phyloP scores from a whole-genome alignment of 2,329 filamentous ascomycete genomes.

The Aspergillus persii region DNA sequence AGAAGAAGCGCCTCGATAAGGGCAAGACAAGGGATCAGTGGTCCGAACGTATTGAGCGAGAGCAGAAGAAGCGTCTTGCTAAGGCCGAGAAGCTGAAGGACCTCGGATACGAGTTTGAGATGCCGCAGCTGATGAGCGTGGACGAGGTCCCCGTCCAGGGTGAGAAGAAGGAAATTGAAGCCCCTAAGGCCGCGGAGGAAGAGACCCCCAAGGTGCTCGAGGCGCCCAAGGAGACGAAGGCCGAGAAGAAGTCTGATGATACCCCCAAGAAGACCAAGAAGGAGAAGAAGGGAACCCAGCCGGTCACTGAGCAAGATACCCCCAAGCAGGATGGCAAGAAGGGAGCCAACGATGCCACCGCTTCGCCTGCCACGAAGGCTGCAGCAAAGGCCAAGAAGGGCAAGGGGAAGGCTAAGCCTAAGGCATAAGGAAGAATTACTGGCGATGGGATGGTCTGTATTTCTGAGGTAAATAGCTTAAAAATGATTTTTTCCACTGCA shows the following conservation, averaged over 20 bases:
- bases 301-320: slow-evolving; percentile 12
- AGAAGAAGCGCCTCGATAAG: slow-evolving; percentile 69
- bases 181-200: slow-evolving; percentile 28
- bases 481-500: slow-evolving; percentile 3
- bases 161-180: slow-evolving; percentile 32
- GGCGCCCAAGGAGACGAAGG: slow-evolving; percentile 2
- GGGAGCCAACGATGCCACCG: slow-evolving; percentile 7
- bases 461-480: slow-evolving; percentile 9
- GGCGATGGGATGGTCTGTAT: slow-evolving; percentile 2
- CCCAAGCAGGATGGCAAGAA: slow-evolving; percentile 11
- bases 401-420: slow-evolving; percentile 32
- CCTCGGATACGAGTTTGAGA: slow-evolving; percentile 79
- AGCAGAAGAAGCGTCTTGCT: slow-evolving; percentile 66
- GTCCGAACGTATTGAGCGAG: slow-evolving; percentile 70
- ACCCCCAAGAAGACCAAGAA: slow-evolving; percentile 27
- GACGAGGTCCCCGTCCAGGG: slow-evolving; percentile 50
- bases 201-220: slow-evolving; percentile 23
- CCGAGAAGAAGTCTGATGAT: slow-evolving; percentile 11
- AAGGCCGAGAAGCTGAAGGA: slow-evolving; percentile 74
- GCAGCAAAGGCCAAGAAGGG: slow-evolving; percentile 33
- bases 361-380: slow-evolving; percentile 26
- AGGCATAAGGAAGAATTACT: slow-evolving; percentile 17
- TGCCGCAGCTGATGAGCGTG: slow-evolving; percentile 67
- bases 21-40: slow-evolving; percentile 73
- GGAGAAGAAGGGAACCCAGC: slow-evolving; percentile 17